A percentile compares a stretch with the other conserved stretches of the same genome.
phyloP scores from a whole-genome alignment of 129 eudicot species.

The Calendula officinalis region DNA sequence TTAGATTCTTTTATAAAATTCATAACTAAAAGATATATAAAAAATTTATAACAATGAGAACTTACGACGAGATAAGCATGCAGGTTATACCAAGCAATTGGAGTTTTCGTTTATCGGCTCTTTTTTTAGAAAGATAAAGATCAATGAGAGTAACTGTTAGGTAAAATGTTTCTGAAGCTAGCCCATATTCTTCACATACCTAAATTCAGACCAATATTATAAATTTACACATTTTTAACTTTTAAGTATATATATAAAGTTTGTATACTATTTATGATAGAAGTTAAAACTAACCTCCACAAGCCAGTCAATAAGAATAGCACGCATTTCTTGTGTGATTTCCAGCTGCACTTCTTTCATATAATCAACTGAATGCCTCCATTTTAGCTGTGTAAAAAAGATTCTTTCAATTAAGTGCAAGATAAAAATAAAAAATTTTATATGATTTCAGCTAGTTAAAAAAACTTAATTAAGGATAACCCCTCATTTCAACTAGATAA shows the following conservation, averaged over 20 bases:
- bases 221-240: too few relatives aligned
- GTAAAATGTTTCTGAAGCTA: constrained; percentile 90
- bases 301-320: constrained; percentile 90
- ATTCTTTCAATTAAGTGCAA: constrained; percentile 5
- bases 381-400: constrained; percentile 51
- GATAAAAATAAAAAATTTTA: not conserved
- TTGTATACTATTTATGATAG: constrained; percentile 7
- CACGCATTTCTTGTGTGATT: constrained; percentile 73
- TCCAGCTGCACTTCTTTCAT: constrained; percentile 76
- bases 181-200: constrained; percentile 85
- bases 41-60: constrained; percentile 3
- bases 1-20: constrained; percentile 16
- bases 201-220: constrained; percentile 22
- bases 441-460: not conserved
- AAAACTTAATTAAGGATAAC: not conserved
- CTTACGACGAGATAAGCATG: constrained; percentile 98
- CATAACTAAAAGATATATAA: not conserved
- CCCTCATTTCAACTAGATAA: not conserved
- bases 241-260: not conserved
- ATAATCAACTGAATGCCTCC: constrained; percentile 60
- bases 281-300: constrained; percentile 69
- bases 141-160: constrained; percentile 82
- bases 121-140: constrained; percentile 59
- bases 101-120: constrained; percentile 65
- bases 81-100: constrained; percentile 93